Base-by-base conservation (phyloP, 106 monocot genomes). In the Chionographis japonica region DNA sequence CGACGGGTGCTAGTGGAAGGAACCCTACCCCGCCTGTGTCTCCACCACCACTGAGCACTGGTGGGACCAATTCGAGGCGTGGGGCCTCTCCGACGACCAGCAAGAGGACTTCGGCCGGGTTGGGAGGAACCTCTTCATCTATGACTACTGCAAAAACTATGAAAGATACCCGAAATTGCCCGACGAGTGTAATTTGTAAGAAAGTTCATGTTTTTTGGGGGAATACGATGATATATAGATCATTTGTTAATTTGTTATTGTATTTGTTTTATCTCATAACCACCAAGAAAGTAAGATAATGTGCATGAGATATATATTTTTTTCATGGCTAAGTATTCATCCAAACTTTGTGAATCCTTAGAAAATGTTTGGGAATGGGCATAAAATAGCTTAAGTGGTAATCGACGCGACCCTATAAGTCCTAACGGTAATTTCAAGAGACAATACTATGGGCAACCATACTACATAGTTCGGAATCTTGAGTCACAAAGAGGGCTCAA, bases 1-100 rank as follows among this genome's bases (percentile, higher is more conserved):
- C 4, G 86, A 89, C 36, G 92, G 56, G 8, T 86, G 92, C 74
- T 62, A 68, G 60, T 90, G 91, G 95, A 50, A 91, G 75, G 85
- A 88, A 2, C 88, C 91, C 2, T 91, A 71, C 67, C 91, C 91
- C 3, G 41, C 60, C 37, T 95, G 94, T 41, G 95, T 86, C 20
- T 68, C 88, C 3, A 84, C 91, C 20, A 80, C 92, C 15, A 74
- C 82, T 10, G 55, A 84, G 61, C 72, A 89, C 36, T 97, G 95
- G 95, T 97, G 95, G 95, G 92, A 92, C 64, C 86, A 97, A 74
- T 82, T 69, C 54, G 78, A 80, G 9, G 86, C 91, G 2, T 95
- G 95, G 95, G 68, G 46, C 37, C 84, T 97, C 10, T 40, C 76
- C 8, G 83, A 74, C 13, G 37, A 6, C 73, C 95, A 97, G 76